Percentiles rank a stretch among this genome's conserved stretches.
phyloP scores from a whole-genome alignment of 805 yeast species.

The Schwanniomyces vanrijiae region DNA sequence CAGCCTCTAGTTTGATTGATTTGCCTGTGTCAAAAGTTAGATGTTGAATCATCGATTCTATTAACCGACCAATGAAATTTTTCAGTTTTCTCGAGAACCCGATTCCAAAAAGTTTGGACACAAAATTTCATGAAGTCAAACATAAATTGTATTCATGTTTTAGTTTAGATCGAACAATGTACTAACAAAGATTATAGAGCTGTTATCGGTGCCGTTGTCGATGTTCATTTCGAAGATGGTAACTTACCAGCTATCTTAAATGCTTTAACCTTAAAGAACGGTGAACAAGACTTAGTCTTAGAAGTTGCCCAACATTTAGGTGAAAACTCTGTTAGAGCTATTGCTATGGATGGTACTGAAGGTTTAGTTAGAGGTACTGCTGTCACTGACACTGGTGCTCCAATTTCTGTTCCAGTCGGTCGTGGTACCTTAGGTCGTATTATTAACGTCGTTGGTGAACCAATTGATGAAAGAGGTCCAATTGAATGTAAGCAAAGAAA shows the following conservation, averaged over 20 bases:
- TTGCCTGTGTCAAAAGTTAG: not conserved
- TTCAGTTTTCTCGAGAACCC: conserved; percentile 10
- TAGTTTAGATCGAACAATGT: conserved; percentile 8
- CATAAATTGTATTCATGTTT: not conserved
- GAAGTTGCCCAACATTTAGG: conserved; percentile 99
- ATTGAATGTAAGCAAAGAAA: conserved; percentile 86
- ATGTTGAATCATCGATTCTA: conserved; percentile 1
- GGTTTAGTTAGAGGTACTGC: conserved; percentile 97
- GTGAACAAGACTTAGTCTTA: conserved; percentile 78
- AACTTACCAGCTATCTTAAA: conserved; percentile 96
- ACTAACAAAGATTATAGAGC: conserved; percentile 61
- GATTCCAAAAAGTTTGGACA: not conserved
- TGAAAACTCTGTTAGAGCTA: conserved; percentile 99
- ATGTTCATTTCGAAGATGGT: conserved; percentile 97
- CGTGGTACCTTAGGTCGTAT: conserved; percentile 99
- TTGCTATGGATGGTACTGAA: conserved; percentile 99
- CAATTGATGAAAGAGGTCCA: conserved; percentile 99
- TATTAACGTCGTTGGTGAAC: conserved; percentile 98
- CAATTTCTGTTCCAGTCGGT: conserved; percentile 99
- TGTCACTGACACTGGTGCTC: conserved; percentile 95
- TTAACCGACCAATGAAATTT: conserved; percentile 27
- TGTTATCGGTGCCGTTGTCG: conserved; percentile 99
- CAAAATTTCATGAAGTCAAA: not conserved
- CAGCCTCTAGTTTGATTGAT: not conserved
- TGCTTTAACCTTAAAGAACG: conserved; percentile 86